Conservation (phyloP, 2,329 filamentous ascomycete genomes). For the Lojkania enalia region DNA sequence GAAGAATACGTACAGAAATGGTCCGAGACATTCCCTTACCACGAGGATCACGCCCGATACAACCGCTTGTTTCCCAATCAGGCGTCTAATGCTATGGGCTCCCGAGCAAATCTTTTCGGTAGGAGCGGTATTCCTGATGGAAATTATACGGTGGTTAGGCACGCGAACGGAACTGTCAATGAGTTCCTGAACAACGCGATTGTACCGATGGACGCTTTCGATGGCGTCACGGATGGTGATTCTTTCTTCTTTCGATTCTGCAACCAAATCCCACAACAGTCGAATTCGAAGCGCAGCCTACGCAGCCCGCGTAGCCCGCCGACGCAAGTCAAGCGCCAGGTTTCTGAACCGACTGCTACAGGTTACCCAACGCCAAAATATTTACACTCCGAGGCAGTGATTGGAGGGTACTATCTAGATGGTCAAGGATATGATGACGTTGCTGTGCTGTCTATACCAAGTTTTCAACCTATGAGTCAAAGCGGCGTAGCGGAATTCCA, state of each 20-base stretch:
- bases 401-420: constrained; percentile 49
- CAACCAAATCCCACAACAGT: constrained; percentile 12
- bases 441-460: constrained; percentile 45
- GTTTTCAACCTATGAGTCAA: constrained; percentile 31
- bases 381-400: constrained; percentile 23
- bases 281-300: constrained; percentile 4
- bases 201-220: constrained; percentile 21
- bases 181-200: constrained; percentile 23
- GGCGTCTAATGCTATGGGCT: constrained; percentile 8
- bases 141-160: constrained; percentile 20
- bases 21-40: constrained; percentile 23
- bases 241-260: constrained; percentile 40
- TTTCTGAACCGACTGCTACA: constrained; percentile 17
- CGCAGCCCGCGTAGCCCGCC: constrained; percentile 7
- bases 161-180: constrained; percentile 28
- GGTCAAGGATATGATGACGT: constrained; percentile 43
- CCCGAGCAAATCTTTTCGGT: constrained; percentile 14
- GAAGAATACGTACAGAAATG: constrained; percentile 29
- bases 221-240: constrained; percentile 34
- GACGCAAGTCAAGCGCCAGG: constrained; percentile 11
- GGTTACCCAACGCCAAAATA: constrained; percentile 39
- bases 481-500: constrained; percentile 31
- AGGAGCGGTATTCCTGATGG: constrained; percentile 16
- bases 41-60: constrained; percentile 43
- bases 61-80: constrained; percentile 34